Percentiles rank a stretch among this genome's conserved stretches.
These are phyloP conservation scores for Sisymbrium irio DNA, from an alignment of 345 rosid genomes.

Conservation along the genomic window DNA sequence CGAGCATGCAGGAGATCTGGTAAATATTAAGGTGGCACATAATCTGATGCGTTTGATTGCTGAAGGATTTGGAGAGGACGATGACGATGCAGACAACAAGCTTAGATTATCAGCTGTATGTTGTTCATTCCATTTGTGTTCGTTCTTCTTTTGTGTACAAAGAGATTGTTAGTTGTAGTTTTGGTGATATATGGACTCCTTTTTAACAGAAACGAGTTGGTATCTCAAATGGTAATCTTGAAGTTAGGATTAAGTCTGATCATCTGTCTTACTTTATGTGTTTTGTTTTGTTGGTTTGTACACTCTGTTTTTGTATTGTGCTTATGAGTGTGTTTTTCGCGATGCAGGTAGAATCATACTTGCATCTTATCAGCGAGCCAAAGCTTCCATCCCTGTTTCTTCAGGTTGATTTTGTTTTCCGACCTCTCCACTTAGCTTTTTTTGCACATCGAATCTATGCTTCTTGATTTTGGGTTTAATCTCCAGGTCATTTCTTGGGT, in stretches of 20 bases:
- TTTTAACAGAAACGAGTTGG: not conserved
- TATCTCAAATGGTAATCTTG: not conserved
- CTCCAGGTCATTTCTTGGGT: constrained; percentile 98
- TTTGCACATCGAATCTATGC: not conserved
- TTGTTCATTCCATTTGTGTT: constrained; percentile 25
- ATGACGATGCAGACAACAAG: constrained; percentile 79
- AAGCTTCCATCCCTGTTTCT: constrained; percentile 96
- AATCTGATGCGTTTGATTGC: constrained; percentile 95
- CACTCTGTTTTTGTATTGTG: not conserved
- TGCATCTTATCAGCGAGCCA: constrained; percentile 85
- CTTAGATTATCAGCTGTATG: constrained; percentile 97
- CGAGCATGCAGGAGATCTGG: constrained; percentile 97
- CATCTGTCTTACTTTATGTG: not conserved
- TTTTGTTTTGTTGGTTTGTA: not conserved
- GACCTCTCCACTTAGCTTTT: not conserved
- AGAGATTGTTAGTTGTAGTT: not conserved
- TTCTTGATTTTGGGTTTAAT: constrained; percentile 31
- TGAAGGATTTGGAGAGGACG: constrained; percentile 96
- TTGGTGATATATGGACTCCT: not conserved
- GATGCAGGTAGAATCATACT: constrained; percentile 89
- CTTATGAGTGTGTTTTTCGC: constrained; percentile 20
- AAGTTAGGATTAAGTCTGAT: not conserved
- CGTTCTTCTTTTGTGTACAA: not conserved
- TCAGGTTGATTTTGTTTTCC: constrained; percentile 50
- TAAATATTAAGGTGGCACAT: constrained; percentile 90